Evolutionary conservation across 768 basidiomycete genomes (phyloP), one percentile per base, ranked within the genome.

Genomic region (Pulveroboletus sp.): DNA sequence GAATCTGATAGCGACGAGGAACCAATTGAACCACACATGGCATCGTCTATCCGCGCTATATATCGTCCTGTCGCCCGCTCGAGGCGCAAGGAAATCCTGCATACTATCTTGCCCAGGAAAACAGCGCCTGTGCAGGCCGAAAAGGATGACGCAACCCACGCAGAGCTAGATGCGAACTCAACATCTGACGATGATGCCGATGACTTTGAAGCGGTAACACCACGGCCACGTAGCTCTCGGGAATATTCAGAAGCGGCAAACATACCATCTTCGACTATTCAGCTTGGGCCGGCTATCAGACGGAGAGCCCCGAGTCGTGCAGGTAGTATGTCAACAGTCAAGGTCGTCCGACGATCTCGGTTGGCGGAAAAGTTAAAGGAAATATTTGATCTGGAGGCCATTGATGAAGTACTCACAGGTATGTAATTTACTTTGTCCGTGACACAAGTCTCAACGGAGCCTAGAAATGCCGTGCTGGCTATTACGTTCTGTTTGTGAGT

Each of bases 401-500:
- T 93, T 34, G 78, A 85, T 46, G 91, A 95, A 65, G 94, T 99
- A 11, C 71, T 88, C 49, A 83, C 88, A 53, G 89, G 88, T 89
- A 54, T 50, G 80, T 71, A 13, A 36, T 40, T 26, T 47, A 5
- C 42, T 45, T 30, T 19, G 42, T 11, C 41, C 38, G 20, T 12
- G 12, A 23, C 24, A 14, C 26, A 31, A 37, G 35, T 43, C 45
- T 59, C 23, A 56, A 46, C 31, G 48, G 42, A 45, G 24, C 30
- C 61, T 64, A 84, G 93, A 96, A 74, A 85, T 95, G 81, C 86
- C 91, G 2, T 96, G 93, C 64, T 97, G 93, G 91, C 73, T 97
- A 10, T 71, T 97, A 49, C 82, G 92, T 43, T 92, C 89, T 43
- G 82, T 94, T 56, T 72, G 93, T 94, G 62, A 78, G 93, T 83